Evolutionary conservation across 2,329 filamentous ascomycete genomes (phyloP), one percentile per base, ranked within the genome.

Genomic region (Alternaria alternata): DNA sequence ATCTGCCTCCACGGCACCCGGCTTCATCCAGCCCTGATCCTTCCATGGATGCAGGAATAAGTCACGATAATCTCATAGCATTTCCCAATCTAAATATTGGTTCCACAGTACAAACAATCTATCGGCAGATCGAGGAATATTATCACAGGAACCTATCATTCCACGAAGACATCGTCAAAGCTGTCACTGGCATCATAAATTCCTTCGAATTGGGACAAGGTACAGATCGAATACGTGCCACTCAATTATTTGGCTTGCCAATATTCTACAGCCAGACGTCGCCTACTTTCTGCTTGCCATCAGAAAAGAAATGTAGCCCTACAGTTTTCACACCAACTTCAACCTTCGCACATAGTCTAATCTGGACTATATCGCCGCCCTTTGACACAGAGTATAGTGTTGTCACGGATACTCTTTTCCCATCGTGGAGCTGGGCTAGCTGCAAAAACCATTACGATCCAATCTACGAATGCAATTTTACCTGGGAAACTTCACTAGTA

Each of bases 251-350:
- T 38, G 34, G 14, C 7, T 38, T 38, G 34, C 34, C 34, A 4
- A 18, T 18, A n/a, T 38, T 38, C 34, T 38, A 38, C 0, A 38
- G 16, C 7, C 34, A n/a, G 6, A 18, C 7, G 14, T 38, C 34
- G 3, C 7, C 34, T 38, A 4, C 34, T 0, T 38, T 38, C 16
- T 9, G 16, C 6, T 38, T 38, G 16, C 16, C 2, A 38, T 4
- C 16, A 0, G 7, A n/a, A 1, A 4, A 16, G 3, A 38, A 38
- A 3, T 1, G 2, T 4, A 4, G 7, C 1, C 1, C 6, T 8
- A 9, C 7, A 8, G 16, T 18, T 7, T 18, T 38, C 6, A 38
- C 34, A 8, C 16, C 34, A 9, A 38, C 16, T 6, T n/a, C 14
- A 18, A 38, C 34, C 16, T 38, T 38, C 7, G 34, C 7, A 8